Conservation (phyloP, 805 yeast species). For the Vanderwaltozyma yarrowii region DNA sequence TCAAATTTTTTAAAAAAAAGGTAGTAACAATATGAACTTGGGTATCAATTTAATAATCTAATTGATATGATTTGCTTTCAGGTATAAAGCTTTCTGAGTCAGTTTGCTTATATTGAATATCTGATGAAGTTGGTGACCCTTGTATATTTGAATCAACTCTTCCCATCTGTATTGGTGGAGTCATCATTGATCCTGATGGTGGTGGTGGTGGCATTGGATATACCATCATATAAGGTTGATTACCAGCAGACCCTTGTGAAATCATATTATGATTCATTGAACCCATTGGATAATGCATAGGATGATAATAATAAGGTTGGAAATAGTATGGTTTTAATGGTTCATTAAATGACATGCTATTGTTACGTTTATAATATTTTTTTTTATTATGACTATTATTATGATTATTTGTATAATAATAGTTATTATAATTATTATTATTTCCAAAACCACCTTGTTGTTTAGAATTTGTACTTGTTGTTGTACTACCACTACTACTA, state of each 20-base stretch:
- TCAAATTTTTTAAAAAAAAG: too few species aligned
- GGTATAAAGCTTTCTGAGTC: slow-evolving; percentile 9
- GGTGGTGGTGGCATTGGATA: slow-evolving; percentile 26
- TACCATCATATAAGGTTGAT: slow-evolving; percentile 24
- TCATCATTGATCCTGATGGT: slow-evolving; percentile 15
- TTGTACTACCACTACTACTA: slow-evolving; percentile 2
- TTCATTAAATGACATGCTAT: slow-evolving; percentile 8
- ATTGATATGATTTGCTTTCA: slow-evolving; percentile 7
- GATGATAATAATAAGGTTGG: slow-evolving; percentile 24
- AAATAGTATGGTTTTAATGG: slow-evolving; percentile 17
- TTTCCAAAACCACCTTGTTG: too few species aligned
- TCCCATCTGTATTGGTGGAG: slow-evolving; percentile 11
- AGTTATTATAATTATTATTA: too few species aligned
- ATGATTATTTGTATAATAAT: not conserved
- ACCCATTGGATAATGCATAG: slow-evolving; percentile 22
- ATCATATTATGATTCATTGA: slow-evolving; percentile 17
- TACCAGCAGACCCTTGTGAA: slow-evolving; percentile 9
- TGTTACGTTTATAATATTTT: slow-evolving; percentile 9
- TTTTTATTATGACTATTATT: slow-evolving; percentile 3
- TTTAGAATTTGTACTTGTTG: slow-evolving; percentile 2
- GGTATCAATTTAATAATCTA: slow-evolving; percentile 16
- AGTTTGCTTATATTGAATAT: slow-evolving; percentile 9
- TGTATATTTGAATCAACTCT: slow-evolving; percentile 5
- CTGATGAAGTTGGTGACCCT: slow-evolving; percentile 6
- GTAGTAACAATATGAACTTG: too few species aligned